These are phyloP conservation scores for Umbelopsis vinacea DNA, from an alignment of 192 early-diverging fungal genomes.

Conservation along the genomic window DNA sequence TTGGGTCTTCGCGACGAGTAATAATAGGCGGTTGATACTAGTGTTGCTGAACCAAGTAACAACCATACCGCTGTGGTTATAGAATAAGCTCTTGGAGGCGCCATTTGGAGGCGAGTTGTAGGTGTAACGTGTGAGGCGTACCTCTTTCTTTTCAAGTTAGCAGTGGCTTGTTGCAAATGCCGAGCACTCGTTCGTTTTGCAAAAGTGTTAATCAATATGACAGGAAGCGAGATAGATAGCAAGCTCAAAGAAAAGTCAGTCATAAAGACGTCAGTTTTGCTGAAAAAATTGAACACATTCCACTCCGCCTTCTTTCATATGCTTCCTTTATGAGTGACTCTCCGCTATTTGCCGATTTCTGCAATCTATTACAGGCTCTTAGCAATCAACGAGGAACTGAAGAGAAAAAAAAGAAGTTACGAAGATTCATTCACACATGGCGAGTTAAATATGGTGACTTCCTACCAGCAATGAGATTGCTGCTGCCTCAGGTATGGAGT, in stretches of 20 bases:
- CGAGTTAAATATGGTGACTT: constrained; percentile 28
- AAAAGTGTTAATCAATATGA: background rate
- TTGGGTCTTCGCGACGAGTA: background rate
- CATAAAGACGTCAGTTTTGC: background rate
- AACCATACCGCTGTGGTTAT: background rate
- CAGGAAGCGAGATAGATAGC: background rate
- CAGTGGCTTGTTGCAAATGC: too few relatives aligned
- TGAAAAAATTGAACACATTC: background rate
- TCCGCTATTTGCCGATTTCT: constrained; percentile 26
- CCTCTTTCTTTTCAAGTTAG: too few relatives aligned
- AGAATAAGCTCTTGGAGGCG: background rate
- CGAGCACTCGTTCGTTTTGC: too few relatives aligned
- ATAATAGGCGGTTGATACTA: background rate
- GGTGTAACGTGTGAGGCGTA: background rate
- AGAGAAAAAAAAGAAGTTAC: constrained; percentile 21
- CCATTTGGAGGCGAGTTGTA: background rate
- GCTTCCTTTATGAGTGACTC: background rate
- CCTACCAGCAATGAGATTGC: constrained; percentile 28
- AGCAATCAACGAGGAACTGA: constrained; percentile 20
- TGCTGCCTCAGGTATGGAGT: constrained; percentile 28
- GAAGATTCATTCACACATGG: constrained; percentile 27
- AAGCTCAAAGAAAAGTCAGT: background rate
- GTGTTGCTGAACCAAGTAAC: background rate
- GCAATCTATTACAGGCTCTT: constrained; percentile 24
- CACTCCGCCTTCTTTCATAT: constrained; percentile 5